Evolutionary conservation across 495 filamentous ascomycete genomes (phyloP).

Genomic region (Delitschia confertaspora): DNA sequence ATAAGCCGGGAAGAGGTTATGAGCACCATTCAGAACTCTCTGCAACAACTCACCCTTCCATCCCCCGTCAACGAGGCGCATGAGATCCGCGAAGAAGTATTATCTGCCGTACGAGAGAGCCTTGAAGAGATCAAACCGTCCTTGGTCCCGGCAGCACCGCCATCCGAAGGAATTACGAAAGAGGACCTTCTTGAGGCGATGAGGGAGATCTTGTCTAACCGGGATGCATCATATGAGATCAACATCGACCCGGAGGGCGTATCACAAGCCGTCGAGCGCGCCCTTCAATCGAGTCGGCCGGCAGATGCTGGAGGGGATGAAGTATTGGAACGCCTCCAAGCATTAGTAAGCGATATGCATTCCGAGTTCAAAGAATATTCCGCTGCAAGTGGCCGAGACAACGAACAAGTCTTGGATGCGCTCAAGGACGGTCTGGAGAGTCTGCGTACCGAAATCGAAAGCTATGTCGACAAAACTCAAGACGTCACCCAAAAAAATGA

Average conservation of each 20-base stretch:
- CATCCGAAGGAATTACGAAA: slow-evolving; percentile 38
- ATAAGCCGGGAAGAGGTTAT: slow-evolving; percentile 69
- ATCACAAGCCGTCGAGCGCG: slow-evolving; percentile 56
- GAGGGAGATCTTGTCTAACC: slow-evolving; percentile 45
- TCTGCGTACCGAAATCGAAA: slow-evolving; percentile 70
- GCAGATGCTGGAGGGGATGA: slow-evolving; percentile 51
- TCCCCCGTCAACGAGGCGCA: slow-evolving; percentile 50
- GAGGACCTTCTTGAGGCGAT: slow-evolving; percentile 50
- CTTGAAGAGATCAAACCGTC: slow-evolving; percentile 66
- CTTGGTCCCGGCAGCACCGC: slow-evolving; percentile 35
- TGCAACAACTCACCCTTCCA: slow-evolving; percentile 68
- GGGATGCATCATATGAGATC: slow-evolving; percentile 45
- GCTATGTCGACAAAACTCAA: slow-evolving; percentile 60
- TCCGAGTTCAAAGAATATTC: slow-evolving; percentile 64
- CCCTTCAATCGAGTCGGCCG: slow-evolving; percentile 45
- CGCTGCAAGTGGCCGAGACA: slow-evolving; percentile 63
- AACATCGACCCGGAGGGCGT: slow-evolving; percentile 56
- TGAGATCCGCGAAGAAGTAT: slow-evolving; percentile 70
- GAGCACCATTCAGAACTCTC: slow-evolving; percentile 67
- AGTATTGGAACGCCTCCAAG: slow-evolving; percentile 63
- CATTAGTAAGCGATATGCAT: slow-evolving; percentile 65
- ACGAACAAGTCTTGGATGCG: slow-evolving; percentile 73
- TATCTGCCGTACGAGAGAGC: slow-evolving; percentile 66
- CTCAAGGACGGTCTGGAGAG: slow-evolving; percentile 77
- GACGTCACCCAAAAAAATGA: slow-evolving; percentile 65